A percentile compares a stretch with the other conserved stretches of the same genome.
These are phyloP conservation scores for Saxophila tyrrhenica DNA, from an alignment of 495 filamentous ascomycete genomes.

Conservation along the genomic window DNA sequence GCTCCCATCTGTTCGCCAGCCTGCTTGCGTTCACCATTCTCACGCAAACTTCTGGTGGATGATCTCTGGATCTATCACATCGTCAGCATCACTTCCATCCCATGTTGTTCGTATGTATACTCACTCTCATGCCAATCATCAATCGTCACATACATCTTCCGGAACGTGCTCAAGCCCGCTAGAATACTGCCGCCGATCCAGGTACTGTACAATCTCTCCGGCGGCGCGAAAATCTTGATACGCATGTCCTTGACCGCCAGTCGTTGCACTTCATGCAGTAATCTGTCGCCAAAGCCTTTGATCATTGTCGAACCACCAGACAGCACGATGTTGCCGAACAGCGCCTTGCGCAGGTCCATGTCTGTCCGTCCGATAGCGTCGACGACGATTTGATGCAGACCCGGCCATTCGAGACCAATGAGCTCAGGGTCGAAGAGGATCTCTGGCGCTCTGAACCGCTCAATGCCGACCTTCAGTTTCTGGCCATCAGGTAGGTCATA, in stretches of 20 bases:
- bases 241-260: constrained; percentile 97
- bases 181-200: constrained; percentile 99
- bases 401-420: constrained; percentile 93
- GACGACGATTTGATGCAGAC: constrained; percentile 93
- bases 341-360: constrained; percentile 83
- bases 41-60: constrained; percentile 95
- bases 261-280: constrained; percentile 83
- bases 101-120: neutral
- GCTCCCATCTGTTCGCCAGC: too few relatives aligned
- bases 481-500: constrained; percentile 88
- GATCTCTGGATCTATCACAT: constrained; percentile 60
- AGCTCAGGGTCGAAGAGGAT: constrained; percentile 97
- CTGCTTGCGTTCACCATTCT: too few relatives aligned
- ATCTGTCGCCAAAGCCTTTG: constrained; percentile 87
- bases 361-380: constrained; percentile 96
- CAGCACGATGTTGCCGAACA: constrained; percentile 94
- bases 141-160: constrained; percentile 99
- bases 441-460: constrained; percentile 91
- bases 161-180: constrained; percentile 92
- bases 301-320: constrained; percentile 88
- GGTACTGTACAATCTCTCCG: constrained; percentile 93
- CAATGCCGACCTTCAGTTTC: constrained; percentile 79
- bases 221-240: constrained; percentile 96
- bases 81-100: constrained; percentile 6
- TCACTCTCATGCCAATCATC: constrained; percentile 93